Evolutionary conservation across 1,284 basidiomycete species (phyloP), one percentile per base, ranked within the genome.

Genomic region (Wallemia ichthyophaga): DNA sequence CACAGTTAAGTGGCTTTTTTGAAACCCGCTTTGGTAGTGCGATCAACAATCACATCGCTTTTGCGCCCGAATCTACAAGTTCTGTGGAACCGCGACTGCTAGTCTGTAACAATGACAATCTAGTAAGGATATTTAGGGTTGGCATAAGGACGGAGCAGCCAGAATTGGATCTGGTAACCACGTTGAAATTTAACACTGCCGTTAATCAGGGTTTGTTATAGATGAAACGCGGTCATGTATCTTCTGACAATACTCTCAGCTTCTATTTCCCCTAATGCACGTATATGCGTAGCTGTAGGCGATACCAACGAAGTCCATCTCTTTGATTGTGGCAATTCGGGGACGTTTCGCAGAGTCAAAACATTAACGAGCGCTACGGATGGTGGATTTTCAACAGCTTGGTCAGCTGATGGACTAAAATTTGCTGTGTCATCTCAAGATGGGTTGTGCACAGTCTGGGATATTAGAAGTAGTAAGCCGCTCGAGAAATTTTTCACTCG

Each of bases 341-440:
- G 27, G 56, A 61, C 54, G 33, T 63, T 59, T 64, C 56, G 63
- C 63, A 60, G 58, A 31, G 61, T 62, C 15, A 62, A 65, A 2
- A 59, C 60, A 7, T 64, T 67, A 57, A 33, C 59, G 5, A 59
- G 59, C 58, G 28, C 59, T 62, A 28, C 48, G n/a, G 58, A 62
- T 56, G 33, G 56, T 15, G 57, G 68, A 23, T 73, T 72, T 61
- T 66, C 71, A 15, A 85, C 83, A 0, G 78, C 83, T 0, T 91
- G 86, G 73, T 83, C 80, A 2, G 71, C 78, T 0, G 80, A 85
- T 63, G 83, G 85, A 0, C 74, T 75, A 57, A 84, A 85, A 64
- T 88, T 87, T 65, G 85, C 84, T 0, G 83, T 88, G 0, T 85
- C 82, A 2, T 81, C 79, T 24, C 86, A 91, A 67, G 85, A 88